Evolutionary conservation across 1,284 basidiomycete species (phyloP).

Genomic region (Naganishia liquefaciens): DNA sequence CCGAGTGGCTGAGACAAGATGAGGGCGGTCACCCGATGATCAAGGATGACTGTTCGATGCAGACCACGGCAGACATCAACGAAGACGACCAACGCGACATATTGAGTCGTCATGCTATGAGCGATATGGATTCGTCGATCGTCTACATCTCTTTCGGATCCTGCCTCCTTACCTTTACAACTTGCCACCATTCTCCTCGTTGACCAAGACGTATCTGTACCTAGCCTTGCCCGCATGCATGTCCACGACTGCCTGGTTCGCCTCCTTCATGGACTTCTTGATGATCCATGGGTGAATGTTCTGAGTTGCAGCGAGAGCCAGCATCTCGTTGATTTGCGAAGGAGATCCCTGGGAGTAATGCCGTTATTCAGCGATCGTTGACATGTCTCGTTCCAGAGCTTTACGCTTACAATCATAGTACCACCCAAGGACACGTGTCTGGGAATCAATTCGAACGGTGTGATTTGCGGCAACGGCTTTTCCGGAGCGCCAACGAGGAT

Average conservation of each 20-base stretch:
- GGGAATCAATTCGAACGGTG: conserved; percentile 42
- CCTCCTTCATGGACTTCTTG: conserved; percentile 52
- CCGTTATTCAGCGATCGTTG: not conserved
- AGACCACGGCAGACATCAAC: too few relatives aligned
- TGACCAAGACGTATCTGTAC: conserved; percentile 55
- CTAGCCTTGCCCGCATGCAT: conserved; percentile 32
- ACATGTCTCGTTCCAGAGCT: too few relatives aligned
- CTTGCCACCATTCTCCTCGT: conserved; percentile 42
- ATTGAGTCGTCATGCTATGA: too few relatives aligned
- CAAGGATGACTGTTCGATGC: too few relatives aligned
- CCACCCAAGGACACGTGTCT: conserved; percentile 20
- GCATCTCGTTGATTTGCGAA: conserved; percentile 49
- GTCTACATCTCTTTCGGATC: too few relatives aligned
- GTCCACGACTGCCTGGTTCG: conserved; percentile 53
- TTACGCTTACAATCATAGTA: conserved; percentile 26
- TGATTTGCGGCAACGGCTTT: conserved; percentile 39
- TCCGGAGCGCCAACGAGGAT: conserved; percentile 51
- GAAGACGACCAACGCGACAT: too few relatives aligned
- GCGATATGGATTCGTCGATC: too few relatives aligned
- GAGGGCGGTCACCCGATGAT: too few relatives aligned
- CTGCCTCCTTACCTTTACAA: conserved; percentile 28
- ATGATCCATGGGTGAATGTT: conserved; percentile 42
- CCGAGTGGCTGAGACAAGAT: too few relatives aligned
- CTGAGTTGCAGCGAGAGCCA: conserved; percentile 47
- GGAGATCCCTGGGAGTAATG: conserved; percentile 45